Evolutionary conservation across 2,329 filamentous ascomycete species (phyloP).

Genomic region (Pseudohalonectria lignicola): DNA sequence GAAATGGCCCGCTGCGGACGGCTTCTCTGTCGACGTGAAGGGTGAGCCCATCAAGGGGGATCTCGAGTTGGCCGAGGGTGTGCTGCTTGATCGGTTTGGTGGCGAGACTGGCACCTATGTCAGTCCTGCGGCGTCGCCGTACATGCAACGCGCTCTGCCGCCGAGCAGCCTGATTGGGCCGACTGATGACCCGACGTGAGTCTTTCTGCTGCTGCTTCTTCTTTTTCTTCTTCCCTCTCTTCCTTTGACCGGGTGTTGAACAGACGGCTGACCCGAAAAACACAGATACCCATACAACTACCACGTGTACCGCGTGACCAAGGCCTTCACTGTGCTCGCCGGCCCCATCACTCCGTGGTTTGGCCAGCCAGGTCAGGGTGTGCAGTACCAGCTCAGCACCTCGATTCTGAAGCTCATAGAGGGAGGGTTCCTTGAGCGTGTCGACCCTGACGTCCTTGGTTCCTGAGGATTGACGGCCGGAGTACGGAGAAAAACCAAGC

Average conservation of each 20-base stretch:
- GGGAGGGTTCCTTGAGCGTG: slow-evolving; percentile 18
- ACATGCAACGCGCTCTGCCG: slow-evolving; percentile 32
- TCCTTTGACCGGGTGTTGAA: background rate
- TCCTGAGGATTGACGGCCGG: background rate
- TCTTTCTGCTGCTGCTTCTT: background rate
- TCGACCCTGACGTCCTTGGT: slow-evolving; percentile 9
- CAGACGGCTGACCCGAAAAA: no score
- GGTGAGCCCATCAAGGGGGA: slow-evolving; percentile 26
- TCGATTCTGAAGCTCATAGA: slow-evolving; percentile 20
- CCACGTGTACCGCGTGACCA: slow-evolving; percentile 31
- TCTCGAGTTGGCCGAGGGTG: slow-evolving; percentile 25
- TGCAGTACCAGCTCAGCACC: slow-evolving; percentile 16
- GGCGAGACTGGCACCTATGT: slow-evolving; percentile 29
- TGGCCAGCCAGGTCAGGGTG: slow-evolving; percentile 35
- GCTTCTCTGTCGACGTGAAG: slow-evolving; percentile 25
- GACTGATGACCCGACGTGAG: slow-evolving; percentile 13
- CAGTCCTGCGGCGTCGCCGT: slow-evolving; percentile 31
- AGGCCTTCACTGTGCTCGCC: slow-evolving; percentile 23
- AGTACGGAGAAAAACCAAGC: background rate
- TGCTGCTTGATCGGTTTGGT: slow-evolving; percentile 36
- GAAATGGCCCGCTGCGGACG: slow-evolving; percentile 27
- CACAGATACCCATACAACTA: slow-evolving; percentile 33
- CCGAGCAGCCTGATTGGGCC: slow-evolving; percentile 30
- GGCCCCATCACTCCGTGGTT: slow-evolving; percentile 39
- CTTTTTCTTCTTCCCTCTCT: background rate